Conservation (phyloP, 371 early-diverging fungal genomes). For the Syncephalastrum monosporum region DNA sequence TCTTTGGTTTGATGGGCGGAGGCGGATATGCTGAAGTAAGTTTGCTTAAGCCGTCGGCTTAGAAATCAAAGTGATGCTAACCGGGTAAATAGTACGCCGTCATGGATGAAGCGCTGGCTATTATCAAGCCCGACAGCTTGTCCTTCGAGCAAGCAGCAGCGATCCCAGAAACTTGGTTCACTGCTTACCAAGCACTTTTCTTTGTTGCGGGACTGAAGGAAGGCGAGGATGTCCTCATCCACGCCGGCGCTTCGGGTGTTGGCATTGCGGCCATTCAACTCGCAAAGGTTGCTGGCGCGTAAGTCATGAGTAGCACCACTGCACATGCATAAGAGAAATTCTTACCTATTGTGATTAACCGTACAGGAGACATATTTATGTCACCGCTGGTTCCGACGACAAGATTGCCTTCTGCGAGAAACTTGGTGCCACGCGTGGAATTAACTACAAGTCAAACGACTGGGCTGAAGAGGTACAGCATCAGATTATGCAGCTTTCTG, state of each 20-base stretch:
- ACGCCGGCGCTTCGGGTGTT: conserved; percentile 81
- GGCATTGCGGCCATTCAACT: conserved; percentile 79
- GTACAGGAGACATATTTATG: conserved; percentile 55
- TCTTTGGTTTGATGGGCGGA: conserved; percentile 72
- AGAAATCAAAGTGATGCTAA: neutral
- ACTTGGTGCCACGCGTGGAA: conserved; percentile 70
- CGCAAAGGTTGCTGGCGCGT: conserved; percentile 66
- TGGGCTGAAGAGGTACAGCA: conserved; percentile 54
- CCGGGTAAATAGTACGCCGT: conserved; percentile 52
- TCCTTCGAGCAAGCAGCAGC: conserved; percentile 69
- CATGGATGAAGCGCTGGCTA: conserved; percentile 58
- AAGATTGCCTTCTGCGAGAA: conserved; percentile 65
- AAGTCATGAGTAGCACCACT: conserved; percentile 20
- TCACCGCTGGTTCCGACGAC: conserved; percentile 67
- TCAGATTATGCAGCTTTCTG: neutral
- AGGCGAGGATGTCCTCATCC: conserved; percentile 72
- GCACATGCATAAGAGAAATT: neutral
- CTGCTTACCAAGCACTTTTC: conserved; percentile 77
- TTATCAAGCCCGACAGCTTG: conserved; percentile 57
- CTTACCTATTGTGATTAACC: neutral
- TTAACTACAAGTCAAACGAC: conserved; percentile 73
- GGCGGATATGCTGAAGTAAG: conserved; percentile 72
- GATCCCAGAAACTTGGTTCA: conserved; percentile 77
- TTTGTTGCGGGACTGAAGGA: conserved; percentile 54
- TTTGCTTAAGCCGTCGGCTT: neutral